Conservation (phyloP, 176 grass and related monocot genomes). For the Elaeis guineensis region DNA sequence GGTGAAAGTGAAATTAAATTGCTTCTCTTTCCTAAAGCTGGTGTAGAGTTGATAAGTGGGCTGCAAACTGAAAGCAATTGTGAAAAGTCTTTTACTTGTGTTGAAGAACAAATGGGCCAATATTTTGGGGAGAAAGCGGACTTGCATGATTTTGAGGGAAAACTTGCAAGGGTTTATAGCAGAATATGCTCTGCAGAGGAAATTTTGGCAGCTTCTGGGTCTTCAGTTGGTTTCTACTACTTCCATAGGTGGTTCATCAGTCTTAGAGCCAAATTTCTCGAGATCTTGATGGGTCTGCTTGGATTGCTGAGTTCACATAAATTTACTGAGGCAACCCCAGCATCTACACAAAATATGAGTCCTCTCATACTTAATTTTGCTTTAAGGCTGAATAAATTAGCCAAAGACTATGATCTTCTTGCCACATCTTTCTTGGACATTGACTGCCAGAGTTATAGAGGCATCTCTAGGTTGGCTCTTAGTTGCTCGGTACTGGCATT, state of each 20-base stretch:
- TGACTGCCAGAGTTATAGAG: slow-evolving; percentile 38
- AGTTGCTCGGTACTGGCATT: slow-evolving; percentile 68
- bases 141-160: slow-evolving; percentile 36
- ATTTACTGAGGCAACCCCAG: background rate
- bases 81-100: slow-evolving; percentile 27
- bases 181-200: slow-evolving; percentile 51
- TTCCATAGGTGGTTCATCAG: slow-evolving; percentile 89
- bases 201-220: slow-evolving; percentile 27
- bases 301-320: slow-evolving; percentile 34
- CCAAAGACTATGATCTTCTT: slow-evolving; percentile 73
- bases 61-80: slow-evolving; percentile 41
- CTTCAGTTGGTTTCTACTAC: slow-evolving; percentile 31
- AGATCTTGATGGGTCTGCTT: slow-evolving; percentile 43
- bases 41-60: slow-evolving; percentile 44
- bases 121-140: slow-evolving; percentile 17
- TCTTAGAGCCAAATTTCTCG: slow-evolving; percentile 62
- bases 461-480: slow-evolving; percentile 53
- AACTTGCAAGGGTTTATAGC: slow-evolving; percentile 39
- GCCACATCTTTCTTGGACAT: slow-evolving; percentile 64
- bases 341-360: slow-evolving; percentile 20
- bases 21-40: slow-evolving; percentile 59
- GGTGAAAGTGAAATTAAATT: slow-evolving; percentile 80
- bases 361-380: slow-evolving; percentile 36
- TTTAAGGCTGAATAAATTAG: slow-evolving; percentile 44
- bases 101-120: slow-evolving; percentile 30